A percentile compares a stretch with the other conserved stretches of the same genome.
These are phyloP conservation scores for Zygoascus biomembranicola DNA, from an alignment of 805 yeast species.

Conservation along the genomic window DNA sequence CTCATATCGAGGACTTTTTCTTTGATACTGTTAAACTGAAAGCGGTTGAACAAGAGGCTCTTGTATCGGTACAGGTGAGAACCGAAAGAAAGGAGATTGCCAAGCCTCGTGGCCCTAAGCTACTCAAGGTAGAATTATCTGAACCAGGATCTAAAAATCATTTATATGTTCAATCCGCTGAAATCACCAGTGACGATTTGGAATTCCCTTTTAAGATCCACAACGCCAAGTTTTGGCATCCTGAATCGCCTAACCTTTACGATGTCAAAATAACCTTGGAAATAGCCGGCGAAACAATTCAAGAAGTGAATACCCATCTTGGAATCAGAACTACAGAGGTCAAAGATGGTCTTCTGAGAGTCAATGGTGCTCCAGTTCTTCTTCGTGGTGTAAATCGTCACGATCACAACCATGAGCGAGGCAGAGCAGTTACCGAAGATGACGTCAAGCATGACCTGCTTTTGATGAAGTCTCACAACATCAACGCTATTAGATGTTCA, in stretches of 20 bases:
- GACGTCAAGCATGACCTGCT: slow-evolving; percentile 27
- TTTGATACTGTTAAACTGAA: slow-evolving; percentile 18
- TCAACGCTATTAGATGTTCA: slow-evolving; percentile 32
- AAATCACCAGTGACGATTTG: neutral
- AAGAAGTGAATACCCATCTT: slow-evolving; percentile 19
- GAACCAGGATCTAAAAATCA: neutral
- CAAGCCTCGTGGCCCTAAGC: neutral
- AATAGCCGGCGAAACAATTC: slow-evolving; percentile 3
- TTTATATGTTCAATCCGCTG: neutral
- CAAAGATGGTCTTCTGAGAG: slow-evolving; percentile 22
- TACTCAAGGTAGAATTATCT: neutral
- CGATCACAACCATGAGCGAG: slow-evolving; percentile 29
- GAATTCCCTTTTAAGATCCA: slow-evolving; percentile 6
- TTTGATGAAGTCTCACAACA: slow-evolving; percentile 30
- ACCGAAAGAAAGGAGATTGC: neutral
- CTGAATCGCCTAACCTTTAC: slow-evolving; percentile 30
- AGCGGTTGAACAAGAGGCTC: neutral
- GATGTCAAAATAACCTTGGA: slow-evolving; percentile 15
- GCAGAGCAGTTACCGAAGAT: slow-evolving; percentile 32
- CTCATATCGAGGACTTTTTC: slow-evolving; percentile 27
- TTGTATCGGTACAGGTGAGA: slow-evolving; percentile 2
- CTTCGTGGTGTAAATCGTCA: slow-evolving; percentile 32
- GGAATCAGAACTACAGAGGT: slow-evolving; percentile 29
- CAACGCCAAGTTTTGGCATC: slow-evolving; percentile 28
- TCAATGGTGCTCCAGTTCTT: slow-evolving; percentile 27